Percentiles rank a stretch among this genome's conserved stretches.
phyloP scores from a whole-genome alignment of 352 stramenopile genomes.

The Lagenidium giganteum region DNA sequence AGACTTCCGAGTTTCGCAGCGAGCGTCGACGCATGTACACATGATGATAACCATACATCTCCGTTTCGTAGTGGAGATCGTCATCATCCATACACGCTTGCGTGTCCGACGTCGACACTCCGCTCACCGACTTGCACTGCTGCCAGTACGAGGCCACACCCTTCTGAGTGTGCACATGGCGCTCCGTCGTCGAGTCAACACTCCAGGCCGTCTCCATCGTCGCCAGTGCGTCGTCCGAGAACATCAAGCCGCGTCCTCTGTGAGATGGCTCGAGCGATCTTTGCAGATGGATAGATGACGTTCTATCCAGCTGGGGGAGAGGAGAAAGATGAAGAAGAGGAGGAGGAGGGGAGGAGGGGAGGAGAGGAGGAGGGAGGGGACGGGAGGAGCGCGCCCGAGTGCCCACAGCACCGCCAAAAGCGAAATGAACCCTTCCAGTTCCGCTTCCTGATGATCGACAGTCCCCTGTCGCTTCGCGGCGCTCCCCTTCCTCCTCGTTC shows the following conservation, averaged over 20 bases:
- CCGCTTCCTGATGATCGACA: too few relatives aligned
- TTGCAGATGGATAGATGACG: too few relatives aligned
- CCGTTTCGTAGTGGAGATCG: not conserved
- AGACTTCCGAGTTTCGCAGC: slow-evolving; percentile 23
- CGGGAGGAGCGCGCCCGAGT: not conserved
- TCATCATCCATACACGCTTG: slow-evolving; percentile 3
- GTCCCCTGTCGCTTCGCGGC: slow-evolving; percentile 9
- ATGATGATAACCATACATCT: slow-evolving; percentile 8
- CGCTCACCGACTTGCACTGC: slow-evolving; percentile 6
- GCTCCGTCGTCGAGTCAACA: too few relatives aligned
- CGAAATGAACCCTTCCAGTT: too few relatives aligned
- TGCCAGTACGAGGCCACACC: slow-evolving; percentile 19
- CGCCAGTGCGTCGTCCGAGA: too few relatives aligned
- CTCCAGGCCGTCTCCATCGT: too few relatives aligned
- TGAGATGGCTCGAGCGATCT: too few relatives aligned
- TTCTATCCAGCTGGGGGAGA: too few relatives aligned
- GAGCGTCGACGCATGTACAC: slow-evolving; percentile 10
- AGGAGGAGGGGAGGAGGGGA: not conserved
- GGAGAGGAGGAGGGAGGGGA: not conserved
- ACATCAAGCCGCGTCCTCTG: too few relatives aligned
- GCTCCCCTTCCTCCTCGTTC: not conserved
- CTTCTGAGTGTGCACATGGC: slow-evolving; percentile 1
- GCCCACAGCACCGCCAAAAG: too few relatives aligned
- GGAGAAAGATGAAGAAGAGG: not conserved
- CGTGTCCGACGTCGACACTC: slow-evolving; percentile 9